Conservation (phyloP, 306 rosid species). For the Vachellia collinsii region DNA sequence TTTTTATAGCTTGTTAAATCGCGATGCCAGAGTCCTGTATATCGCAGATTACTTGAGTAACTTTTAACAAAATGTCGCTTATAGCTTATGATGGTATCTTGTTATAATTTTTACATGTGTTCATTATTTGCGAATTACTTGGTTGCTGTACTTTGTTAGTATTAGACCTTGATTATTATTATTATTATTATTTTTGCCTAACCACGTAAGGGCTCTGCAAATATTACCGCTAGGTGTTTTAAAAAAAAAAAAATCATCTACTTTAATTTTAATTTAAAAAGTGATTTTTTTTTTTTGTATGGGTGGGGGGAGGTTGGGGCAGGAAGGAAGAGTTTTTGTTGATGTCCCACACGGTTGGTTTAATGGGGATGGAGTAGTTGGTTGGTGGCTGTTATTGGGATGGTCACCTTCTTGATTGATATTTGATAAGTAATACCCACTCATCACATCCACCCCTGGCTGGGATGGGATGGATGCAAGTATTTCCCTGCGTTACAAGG, state of each 20-base stretch:
- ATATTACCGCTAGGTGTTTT: not conserved
- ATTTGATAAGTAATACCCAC: too few species aligned
- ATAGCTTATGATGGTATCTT: not conserved
- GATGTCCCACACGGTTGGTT: not conserved
- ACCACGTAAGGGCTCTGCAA: not conserved
- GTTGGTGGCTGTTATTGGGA: not conserved
- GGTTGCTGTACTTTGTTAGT: not conserved
- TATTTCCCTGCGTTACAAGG: not conserved
- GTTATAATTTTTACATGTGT: not conserved
- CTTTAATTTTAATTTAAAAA: too few species aligned
- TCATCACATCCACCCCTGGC: too few species aligned
- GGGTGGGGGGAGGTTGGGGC: too few species aligned
- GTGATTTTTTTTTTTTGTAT: too few species aligned
- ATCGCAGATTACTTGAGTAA: too few species aligned
- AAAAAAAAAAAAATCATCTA: too few species aligned
- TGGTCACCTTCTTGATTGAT: too few species aligned
- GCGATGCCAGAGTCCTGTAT: too few species aligned
- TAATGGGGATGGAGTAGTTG: not conserved
- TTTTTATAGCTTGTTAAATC: not conserved
- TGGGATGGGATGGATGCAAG: too few species aligned
- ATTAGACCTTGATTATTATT: not conserved
- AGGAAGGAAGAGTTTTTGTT: not conserved
- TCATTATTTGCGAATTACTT: not conserved
- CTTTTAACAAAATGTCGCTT: too few species aligned
- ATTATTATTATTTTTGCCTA: not conserved